Evolutionary conservation across 805 yeast species (phyloP).

Genomic region (Wickerhamomyces canadensis): DNA sequence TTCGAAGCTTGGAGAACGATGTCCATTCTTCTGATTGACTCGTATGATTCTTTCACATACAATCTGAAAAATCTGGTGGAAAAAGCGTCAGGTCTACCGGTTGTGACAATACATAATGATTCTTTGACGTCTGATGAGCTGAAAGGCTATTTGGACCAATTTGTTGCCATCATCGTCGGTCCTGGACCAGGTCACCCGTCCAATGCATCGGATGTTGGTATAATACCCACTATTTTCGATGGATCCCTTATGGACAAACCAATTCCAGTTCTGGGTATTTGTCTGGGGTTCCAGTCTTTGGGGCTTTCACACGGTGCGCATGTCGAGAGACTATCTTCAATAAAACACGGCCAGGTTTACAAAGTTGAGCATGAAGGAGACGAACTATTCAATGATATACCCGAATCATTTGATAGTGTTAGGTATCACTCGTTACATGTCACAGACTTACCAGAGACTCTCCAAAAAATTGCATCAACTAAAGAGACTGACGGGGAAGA

Average conservation of each 20-base stretch:
- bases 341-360: slow-evolving; percentile 85
- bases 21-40: slow-evolving; percentile 72
- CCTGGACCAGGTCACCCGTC: slow-evolving; percentile 97
- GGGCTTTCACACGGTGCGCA: slow-evolving; percentile 56
- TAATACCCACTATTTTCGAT: slow-evolving; percentile 54
- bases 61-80: slow-evolving; percentile 65
- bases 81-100: slow-evolving; percentile 37
- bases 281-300: slow-evolving; percentile 87
- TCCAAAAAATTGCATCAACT: slow-evolving; percentile 61
- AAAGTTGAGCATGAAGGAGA: slow-evolving; percentile 21
- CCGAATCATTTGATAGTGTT: slow-evolving; percentile 54
- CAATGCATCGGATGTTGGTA: slow-evolving; percentile 59
- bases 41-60: slow-evolving; percentile 92
- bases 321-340: slow-evolving; percentile 46
- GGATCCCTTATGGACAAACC: slow-evolving; percentile 17
- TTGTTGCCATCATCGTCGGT: slow-evolving; percentile 80
- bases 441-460: slow-evolving; percentile 20
- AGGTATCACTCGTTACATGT: slow-evolving; percentile 84
- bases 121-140: slow-evolving; percentile 33
- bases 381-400: slow-evolving; percentile 38
- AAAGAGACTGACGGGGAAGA: slow-evolving; percentile 28
- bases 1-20: slow-evolving; percentile 17
- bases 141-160: slow-evolving; percentile 36
- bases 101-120: slow-evolving; percentile 33
- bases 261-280: slow-evolving; percentile 82